Evolutionary conservation across 2,329 filamentous ascomycete genomes (phyloP).

Genomic region (Botrytis squamosa): DNA sequence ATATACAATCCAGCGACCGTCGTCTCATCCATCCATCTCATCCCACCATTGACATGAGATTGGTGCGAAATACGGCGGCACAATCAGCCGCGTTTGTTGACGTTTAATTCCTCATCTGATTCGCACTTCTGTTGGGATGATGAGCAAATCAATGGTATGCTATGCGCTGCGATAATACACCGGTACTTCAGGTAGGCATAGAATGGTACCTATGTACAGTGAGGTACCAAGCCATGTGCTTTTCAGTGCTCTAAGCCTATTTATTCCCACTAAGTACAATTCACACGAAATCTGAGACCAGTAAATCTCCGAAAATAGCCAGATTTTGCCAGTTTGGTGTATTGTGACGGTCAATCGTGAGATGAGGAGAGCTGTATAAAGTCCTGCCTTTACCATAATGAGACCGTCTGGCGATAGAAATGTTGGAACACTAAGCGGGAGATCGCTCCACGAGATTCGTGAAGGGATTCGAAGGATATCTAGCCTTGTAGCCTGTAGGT

Average conservation of each 20-base stretch:
- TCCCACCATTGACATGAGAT: conserved; percentile 11
- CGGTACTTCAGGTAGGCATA: not conserved
- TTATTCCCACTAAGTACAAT: not conserved
- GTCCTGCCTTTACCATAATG: conserved; percentile 16
- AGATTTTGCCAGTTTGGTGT: conserved; percentile 6
- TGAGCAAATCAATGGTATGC: not conserved
- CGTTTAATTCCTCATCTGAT: conserved; percentile 4
- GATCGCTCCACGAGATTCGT: conserved; percentile 17
- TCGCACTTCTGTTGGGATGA: not conserved
- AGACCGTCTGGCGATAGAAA: conserved; percentile 9
- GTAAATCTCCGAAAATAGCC: not conserved
- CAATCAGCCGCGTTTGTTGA: conserved; percentile 19
- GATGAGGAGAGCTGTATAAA: conserved; percentile 22
- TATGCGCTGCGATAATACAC: not conserved
- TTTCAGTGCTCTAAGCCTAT: not conserved
- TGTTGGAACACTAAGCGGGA: conserved; percentile 13
- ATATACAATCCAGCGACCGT: not conserved
- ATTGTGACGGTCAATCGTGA: not conserved
- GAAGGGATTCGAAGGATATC: conserved; percentile 11
- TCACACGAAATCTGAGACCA: not conserved
- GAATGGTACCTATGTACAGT: not conserved
- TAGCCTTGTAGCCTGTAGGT: conserved; percentile 17
- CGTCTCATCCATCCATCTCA: conserved; percentile 1
- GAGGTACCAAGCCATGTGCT: not conserved
- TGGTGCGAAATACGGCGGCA: conserved; percentile 15